Evolutionary conservation across 1,284 basidiomycete species (phyloP).

Genomic region (Trichosporon coremiiforme): DNA sequence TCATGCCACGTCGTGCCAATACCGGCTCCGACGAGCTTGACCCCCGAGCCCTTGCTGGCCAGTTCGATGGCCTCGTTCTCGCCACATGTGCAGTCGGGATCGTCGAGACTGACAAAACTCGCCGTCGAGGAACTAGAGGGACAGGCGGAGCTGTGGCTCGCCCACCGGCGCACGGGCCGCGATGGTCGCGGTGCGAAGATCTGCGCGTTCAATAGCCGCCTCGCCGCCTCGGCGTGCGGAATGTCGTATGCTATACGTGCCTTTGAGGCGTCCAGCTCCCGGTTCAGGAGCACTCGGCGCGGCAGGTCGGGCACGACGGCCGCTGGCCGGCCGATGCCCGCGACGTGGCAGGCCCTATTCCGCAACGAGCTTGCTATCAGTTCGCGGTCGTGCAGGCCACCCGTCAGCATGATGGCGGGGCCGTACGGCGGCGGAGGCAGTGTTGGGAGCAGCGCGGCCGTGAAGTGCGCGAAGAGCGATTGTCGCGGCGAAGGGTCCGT

Average conservation of each 20-base stretch:
- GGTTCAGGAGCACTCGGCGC: constrained; percentile 40
- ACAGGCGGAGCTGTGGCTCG: background rate
- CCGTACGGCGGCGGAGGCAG: constrained; percentile 43
- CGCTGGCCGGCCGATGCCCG: constrained; percentile 49
- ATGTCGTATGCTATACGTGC: constrained; percentile 42
- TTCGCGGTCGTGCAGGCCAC: constrained; percentile 45
- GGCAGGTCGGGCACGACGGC: constrained; percentile 46
- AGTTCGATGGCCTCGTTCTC: background rate
- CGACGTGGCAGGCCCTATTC: constrained; percentile 47
- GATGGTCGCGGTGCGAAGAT: background rate
- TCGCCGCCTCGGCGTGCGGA: constrained; percentile 21
- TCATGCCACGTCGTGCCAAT: constrained; percentile 54
- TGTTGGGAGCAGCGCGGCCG: constrained; percentile 41
- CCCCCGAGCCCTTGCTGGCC: constrained; percentile 21
- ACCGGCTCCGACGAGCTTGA: constrained; percentile 50
- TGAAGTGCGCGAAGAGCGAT: constrained; percentile 51
- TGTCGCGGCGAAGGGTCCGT: constrained; percentile 37
- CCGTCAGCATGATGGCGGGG: constrained; percentile 52
- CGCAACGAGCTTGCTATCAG: constrained; percentile 43
- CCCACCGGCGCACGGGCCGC: background rate
- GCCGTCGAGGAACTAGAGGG: background rate
- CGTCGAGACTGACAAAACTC: background rate
- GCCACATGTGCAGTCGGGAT: background rate
- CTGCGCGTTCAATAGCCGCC: constrained; percentile 3
- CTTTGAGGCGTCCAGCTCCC: constrained; percentile 29